phyloP scores from a whole-genome alignment of 768 basidiomycete species.

The Cystobasidium tubakii region DNA sequence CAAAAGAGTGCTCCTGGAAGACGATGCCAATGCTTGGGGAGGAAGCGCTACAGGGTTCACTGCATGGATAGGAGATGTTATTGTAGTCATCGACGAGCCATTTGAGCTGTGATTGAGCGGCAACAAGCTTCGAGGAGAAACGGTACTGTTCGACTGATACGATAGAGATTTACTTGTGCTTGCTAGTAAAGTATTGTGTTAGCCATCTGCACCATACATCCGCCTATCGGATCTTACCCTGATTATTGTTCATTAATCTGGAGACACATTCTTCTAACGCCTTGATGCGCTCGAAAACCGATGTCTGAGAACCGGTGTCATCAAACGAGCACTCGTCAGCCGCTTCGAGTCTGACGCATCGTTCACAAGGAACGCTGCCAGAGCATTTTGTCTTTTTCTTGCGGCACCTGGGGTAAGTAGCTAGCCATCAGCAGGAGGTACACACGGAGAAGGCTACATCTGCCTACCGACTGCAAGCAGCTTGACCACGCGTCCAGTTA shows the following conservation, averaged over 20 bases:
- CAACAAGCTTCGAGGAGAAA: background rate
- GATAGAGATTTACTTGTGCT: too few species aligned
- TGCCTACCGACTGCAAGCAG: background rate
- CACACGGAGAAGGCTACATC: background rate
- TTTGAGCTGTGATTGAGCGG: background rate
- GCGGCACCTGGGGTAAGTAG: background rate
- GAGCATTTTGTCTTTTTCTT: constrained; percentile 18
- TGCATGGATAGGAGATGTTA: background rate
- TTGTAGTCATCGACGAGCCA: background rate
- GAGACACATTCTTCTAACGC: background rate
- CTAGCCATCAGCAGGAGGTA: background rate
- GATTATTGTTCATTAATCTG: background rate
- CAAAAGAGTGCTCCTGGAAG: background rate
- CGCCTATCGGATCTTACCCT: background rate
- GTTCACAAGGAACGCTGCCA: background rate
- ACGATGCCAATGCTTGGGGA: background rate
- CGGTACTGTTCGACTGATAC: background rate
- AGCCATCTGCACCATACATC: too few species aligned
- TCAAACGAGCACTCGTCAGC: background rate
- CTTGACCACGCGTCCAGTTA: constrained; percentile 7
- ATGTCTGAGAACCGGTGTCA: background rate
- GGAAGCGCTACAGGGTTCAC: background rate
- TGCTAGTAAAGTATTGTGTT: too few species aligned
- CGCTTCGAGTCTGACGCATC: constrained; percentile 1
- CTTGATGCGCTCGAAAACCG: background rate